Evolutionary conservation across 257 asterid genomes (phyloP).

Genomic region (Scutellaria baicalensis): DNA sequence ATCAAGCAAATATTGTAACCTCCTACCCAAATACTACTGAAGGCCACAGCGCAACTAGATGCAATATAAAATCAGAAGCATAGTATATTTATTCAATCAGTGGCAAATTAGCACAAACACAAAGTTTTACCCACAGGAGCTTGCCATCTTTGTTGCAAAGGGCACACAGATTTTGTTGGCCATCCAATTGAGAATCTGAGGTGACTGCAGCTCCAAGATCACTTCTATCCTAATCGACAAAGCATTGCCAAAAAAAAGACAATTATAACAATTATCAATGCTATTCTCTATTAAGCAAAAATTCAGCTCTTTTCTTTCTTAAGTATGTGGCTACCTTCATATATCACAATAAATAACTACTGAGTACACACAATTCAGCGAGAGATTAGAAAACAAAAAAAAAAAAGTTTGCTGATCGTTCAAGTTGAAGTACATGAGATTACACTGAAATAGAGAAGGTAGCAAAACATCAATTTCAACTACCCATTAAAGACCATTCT

Average conservation of each 20-base stretch:
- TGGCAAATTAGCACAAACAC: constrained; percentile 15
- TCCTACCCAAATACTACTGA: constrained; percentile 1
- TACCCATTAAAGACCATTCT: not conserved
- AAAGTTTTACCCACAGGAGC: constrained; percentile 67
- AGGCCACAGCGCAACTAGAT: constrained; percentile 3
- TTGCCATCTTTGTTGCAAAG: constrained; percentile 53
- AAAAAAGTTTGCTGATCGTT: not conserved
- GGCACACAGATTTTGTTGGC: constrained; percentile 27
- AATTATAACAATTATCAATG: constrained; percentile 8
- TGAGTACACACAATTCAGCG: not conserved
- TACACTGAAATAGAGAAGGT: not conserved
- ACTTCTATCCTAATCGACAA: constrained; percentile 44
- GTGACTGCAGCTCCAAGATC: constrained; percentile 39
- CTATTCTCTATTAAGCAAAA: not conserved
- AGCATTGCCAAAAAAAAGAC: constrained; percentile 18
- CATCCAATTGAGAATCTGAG: constrained; percentile 26
- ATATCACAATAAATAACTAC: not conserved
- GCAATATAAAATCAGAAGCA: not conserved
- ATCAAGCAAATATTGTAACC: not conserved
- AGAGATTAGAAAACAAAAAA: not conserved
- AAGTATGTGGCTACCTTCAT: not conserved
- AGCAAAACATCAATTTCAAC: not conserved
- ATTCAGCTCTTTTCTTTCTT: constrained; percentile 2
- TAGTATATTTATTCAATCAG: constrained; percentile 1
- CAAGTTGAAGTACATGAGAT: not conserved